A percentile compares a stretch with the other conserved stretches of the same genome.
phyloP scores from a whole-genome alignment of 2,329 filamentous ascomycete species.

The Boeremia exigua region DNA sequence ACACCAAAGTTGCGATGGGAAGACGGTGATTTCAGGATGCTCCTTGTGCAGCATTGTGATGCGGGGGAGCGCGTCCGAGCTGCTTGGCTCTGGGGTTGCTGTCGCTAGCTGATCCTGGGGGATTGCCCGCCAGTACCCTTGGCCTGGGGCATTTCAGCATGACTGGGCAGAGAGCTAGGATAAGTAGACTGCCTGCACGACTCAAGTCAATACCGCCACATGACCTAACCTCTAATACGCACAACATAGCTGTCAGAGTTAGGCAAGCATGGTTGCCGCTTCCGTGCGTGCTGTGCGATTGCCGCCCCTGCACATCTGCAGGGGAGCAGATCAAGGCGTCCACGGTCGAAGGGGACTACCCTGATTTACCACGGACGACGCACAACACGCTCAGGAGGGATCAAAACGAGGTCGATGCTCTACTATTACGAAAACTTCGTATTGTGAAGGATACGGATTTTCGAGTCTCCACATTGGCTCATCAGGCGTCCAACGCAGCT shows the following conservation, averaged over 20 bases:
- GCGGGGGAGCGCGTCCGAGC: constrained; percentile 18
- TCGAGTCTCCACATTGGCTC: neutral
- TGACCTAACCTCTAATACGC: neutral
- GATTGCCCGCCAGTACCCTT: constrained; percentile 17
- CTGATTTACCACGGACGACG: constrained; percentile 3
- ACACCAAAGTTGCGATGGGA: neutral
- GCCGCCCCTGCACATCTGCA: neutral
- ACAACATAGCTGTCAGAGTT: neutral
- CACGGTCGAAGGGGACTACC: constrained; percentile 9
- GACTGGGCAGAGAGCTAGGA: neutral
- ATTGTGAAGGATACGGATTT: neutral
- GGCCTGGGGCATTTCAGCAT: neutral
- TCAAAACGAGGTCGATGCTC: constrained; percentile 11
- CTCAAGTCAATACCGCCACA: neutral
- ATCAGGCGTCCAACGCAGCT: neutral
- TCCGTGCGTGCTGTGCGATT: neutral
- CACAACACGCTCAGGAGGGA: neutral
- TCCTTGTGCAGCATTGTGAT: constrained; percentile 17
- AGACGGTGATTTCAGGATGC: neutral
- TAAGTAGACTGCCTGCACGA: neutral
- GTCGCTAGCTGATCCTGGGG: constrained; percentile 28
- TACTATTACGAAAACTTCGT: constrained; percentile 1
- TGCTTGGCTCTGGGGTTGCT: constrained; percentile 10
- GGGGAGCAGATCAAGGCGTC: constrained; percentile 3
- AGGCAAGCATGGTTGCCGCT: neutral